Evolutionary conservation across 2,329 filamentous ascomycete species (phyloP), one percentile per base, ranked within the genome.

Genomic region (Hypoxylon sp.): DNA sequence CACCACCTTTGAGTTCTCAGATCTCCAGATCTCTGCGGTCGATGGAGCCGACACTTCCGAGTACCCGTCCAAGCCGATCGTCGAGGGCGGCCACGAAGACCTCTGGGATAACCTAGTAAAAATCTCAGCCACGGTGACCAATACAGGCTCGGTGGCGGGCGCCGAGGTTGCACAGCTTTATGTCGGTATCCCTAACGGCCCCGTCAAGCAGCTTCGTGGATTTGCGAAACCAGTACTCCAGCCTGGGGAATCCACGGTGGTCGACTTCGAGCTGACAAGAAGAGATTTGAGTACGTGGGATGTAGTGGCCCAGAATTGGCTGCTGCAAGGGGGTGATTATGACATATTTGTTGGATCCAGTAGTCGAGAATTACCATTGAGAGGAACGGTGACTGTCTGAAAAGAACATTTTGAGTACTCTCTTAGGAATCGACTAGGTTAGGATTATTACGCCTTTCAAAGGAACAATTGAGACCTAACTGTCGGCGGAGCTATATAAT

Each of bases 271-370:
- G 26, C 77, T 92, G 29, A 87, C 84, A 31, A 82, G 88, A 56
- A 84, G 88, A 54, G 90, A 92, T 77, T 70, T 92, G 50, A 90
- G 88, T 72, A 87, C 90, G 55, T 92, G 90, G 90, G 87, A 91
- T 76, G 81, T 84, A 0, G 79, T 80, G 0, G 75, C 79, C 13
- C 88, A 92, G 79, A 83, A 90, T 55, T 94, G 91, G 91, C 73
- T 84, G 3, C 76, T 87, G 50, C 85, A 86, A 5, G 72, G 74
- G 14, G 84, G 84, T 0, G 77, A 72, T 13, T 85, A 85, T 71
- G 74, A 61, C 0, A 75, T 86, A 37, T 78, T 72, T 14, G 81
- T 86, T 2, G 84, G 84, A 2, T 80, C 83, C 1, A 85, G 83
- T 65, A 85, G 83, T 63, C 75, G 83, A 44, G 82, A 84, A 68